Base-by-base conservation (phyloP, 495 filamentous ascomycete species). In the Lasiosphaeriaceae sp. region DNA sequence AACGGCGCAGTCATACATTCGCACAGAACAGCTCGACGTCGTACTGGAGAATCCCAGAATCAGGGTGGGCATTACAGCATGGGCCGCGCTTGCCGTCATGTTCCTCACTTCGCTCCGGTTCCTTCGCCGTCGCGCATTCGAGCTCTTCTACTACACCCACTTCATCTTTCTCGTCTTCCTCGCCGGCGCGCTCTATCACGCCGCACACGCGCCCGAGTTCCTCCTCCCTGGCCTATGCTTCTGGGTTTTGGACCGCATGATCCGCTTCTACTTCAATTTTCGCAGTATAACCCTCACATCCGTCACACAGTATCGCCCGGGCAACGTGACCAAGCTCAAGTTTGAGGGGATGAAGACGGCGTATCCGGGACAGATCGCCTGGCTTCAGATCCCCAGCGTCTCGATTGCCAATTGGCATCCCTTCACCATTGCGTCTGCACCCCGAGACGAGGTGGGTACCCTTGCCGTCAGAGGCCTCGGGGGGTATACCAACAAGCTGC, bases 141-240 rank as follows among this genome's bases (percentile, higher is more conserved):
- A 54, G 26, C n/a, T 54, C 3, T 54, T 54, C 19, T 29, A 29
- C 39, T 47, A 47, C 52, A 29, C 23, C 0, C 52, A 54, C 41
- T 54, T 54, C 21, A 14, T 34, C 3, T 54, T 54, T 17, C 23
- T 54, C 16, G 43, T 54, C 21, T 54, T 54, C 22, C 3, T 34
- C 52, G 52, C 3, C 14, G 52, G 52, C 23, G 52, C 41, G 16
- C 21, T 54, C 8, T 54, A 54, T 21, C 52, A 54, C 41, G 52
- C 52, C 14, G 2, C 52, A 2, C 17, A 46, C 52, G 52, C 2
- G 9, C 23, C 14, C 20, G 52, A 54, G 52, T 54, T 54, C 41
- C 16, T 54, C 21, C 41, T 54, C 2, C 52, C 52, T 16, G 52
- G 52, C 21, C 26, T 54, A 21, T 2, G 2, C 21, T 22, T 54